A percentile compares a stretch with the other conserved stretches of the same genome.
These are phyloP conservation scores for Ophiostoma tasmaniense DNA, from an alignment of 2,329 filamentous ascomycete genomes.

Conservation along the genomic window DNA sequence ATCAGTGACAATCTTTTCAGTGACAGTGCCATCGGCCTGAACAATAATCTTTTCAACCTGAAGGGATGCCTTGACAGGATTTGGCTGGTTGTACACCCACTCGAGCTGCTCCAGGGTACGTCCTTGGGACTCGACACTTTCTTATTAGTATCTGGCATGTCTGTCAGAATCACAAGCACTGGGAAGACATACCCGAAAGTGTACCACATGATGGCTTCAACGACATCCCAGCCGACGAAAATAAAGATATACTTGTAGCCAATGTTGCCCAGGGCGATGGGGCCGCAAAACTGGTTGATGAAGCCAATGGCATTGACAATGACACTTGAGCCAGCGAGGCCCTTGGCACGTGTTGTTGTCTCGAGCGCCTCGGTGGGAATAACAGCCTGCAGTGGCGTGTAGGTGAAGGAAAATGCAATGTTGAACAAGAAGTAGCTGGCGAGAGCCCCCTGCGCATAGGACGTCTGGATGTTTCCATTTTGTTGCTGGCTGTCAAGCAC, in stretches of 20 bases:
- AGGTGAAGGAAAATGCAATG: conserved; percentile 41
- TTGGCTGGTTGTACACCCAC: conserved; percentile 42
- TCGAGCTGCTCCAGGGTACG: conserved; percentile 42
- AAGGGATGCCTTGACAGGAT: conserved; percentile 42
- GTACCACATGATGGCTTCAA: neutral
- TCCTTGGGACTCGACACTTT: conserved; percentile 42
- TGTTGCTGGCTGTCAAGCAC: neutral
- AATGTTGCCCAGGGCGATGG: conserved; percentile 38
- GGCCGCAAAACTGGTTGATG: conserved; percentile 40
- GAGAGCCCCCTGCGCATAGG: conserved; percentile 36
- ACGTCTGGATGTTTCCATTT: conserved; percentile 28
- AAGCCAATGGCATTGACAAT: conserved; percentile 39
- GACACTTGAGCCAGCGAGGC: conserved; percentile 38
- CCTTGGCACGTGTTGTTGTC: conserved; percentile 44
- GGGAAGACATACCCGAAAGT: neutral
- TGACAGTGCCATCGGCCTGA: conserved; percentile 36
- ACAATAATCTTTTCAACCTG: conserved; percentile 40
- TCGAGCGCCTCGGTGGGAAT: conserved; percentile 40
- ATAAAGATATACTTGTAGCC: conserved; percentile 37
- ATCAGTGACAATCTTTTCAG: neutral
- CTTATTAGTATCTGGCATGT: conserved; percentile 25
- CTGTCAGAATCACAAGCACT: neutral
- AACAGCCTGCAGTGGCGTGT: conserved; percentile 41
- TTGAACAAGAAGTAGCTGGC: conserved; percentile 44
- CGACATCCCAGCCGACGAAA: neutral